phyloP scores from a whole-genome alignment of 371 early-diverging fungal genomes.

The Actinomucor elegans region DNA sequence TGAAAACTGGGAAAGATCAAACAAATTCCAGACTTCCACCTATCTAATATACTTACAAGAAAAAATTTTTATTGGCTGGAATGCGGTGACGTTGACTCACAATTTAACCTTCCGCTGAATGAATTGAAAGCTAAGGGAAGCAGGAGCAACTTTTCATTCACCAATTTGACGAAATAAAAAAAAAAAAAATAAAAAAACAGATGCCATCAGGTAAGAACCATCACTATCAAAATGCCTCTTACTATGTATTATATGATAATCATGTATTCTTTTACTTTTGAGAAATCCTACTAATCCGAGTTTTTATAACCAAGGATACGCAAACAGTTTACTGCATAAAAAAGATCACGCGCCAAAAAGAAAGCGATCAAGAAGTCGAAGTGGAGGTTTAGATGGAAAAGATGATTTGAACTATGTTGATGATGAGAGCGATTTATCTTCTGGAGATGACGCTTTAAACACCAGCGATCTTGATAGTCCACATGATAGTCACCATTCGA shows the following conservation, averaged over 20 bases:
- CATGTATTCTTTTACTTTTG: no score
- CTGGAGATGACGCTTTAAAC: conserved; percentile 20
- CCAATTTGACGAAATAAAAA: no score
- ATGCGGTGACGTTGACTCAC: conserved; percentile 3
- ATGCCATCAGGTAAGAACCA: conserved; percentile 20
- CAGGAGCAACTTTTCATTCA: no score
- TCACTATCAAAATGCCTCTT: no score
- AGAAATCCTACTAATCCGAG: no score
- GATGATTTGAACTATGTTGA: conserved; percentile 28
- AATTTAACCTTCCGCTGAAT: no score
- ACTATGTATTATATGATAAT: no score
- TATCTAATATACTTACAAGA: neutral
- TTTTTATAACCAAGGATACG: conserved; percentile 6
- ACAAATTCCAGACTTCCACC: neutral
- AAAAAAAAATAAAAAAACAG: neutral
- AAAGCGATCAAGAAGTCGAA: conserved; percentile 27
- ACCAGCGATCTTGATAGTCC: conserved; percentile 13
- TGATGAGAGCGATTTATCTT: conserved; percentile 28
- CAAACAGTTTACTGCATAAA: conserved; percentile 2
- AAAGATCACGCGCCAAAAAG: conserved; percentile 18
- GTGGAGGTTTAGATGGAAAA: conserved; percentile 20
- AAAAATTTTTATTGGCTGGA: conserved; percentile 6
- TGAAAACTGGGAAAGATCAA: conserved; percentile 21
- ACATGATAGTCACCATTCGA: neutral
- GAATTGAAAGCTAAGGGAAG: no score